Conservation (phyloP, 1,139 yeast genomes). For the Taphrina deformans region DNA sequence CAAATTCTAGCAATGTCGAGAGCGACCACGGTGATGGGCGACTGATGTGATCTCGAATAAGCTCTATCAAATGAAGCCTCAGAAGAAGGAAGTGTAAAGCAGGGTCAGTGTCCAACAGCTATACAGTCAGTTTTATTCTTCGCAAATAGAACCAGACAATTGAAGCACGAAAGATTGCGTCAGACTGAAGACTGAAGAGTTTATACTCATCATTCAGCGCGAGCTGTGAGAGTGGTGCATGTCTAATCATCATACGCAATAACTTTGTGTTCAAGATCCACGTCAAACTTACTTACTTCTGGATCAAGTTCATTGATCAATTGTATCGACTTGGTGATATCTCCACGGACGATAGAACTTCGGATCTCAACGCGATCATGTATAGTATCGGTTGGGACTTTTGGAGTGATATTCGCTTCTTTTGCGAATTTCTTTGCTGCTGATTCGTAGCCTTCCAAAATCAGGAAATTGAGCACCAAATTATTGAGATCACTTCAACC, state of each 20-base stretch:
- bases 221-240: conserved; percentile 42
- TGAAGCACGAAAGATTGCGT: conserved; percentile 34
- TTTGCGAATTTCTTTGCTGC: conserved; percentile 47
- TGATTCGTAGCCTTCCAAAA: conserved; percentile 48
- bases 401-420: conserved; percentile 45
- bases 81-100: conserved; percentile 47
- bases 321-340: conserved; percentile 47
- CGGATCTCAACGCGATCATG: conserved; percentile 46
- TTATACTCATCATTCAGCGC: conserved; percentile 39
- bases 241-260: conserved; percentile 40
- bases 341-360: conserved; percentile 45
- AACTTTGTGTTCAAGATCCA: neutral
- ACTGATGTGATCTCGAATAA: conserved; percentile 44
- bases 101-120: conserved; percentile 45
- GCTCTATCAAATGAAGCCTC: conserved; percentile 48
- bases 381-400: conserved; percentile 42
- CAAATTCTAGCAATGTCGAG: conserved; percentile 47
- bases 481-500: conserved; percentile 44
- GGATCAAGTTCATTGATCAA: conserved; percentile 48
- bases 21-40: conserved; percentile 34
- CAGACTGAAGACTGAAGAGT: conserved; percentile 43
- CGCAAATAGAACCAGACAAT: neutral
- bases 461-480: conserved; percentile 47
- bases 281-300: conserved; percentile 40
- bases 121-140: neutral